A percentile compares a stretch with the other conserved stretches of the same genome.
These are phyloP conservation scores for Eustoma russellianum DNA, from an alignment of 257 asterid species.

Conservation along the genomic window DNA sequence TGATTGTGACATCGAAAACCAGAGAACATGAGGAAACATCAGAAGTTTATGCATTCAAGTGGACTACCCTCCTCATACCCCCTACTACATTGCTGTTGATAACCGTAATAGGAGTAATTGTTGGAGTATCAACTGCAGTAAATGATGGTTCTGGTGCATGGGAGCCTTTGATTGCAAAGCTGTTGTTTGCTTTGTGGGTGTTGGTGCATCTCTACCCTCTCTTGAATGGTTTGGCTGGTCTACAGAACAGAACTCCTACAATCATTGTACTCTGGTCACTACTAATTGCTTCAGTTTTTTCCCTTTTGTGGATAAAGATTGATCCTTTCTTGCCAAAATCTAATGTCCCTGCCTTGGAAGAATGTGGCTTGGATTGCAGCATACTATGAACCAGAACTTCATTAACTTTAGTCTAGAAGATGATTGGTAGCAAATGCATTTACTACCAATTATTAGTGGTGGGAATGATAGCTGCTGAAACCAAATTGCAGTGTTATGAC, in stretches of 20 bases:
- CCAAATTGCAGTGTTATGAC: too few species aligned
- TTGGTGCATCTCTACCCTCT: conserved; percentile 32
- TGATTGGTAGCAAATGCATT: too few species aligned
- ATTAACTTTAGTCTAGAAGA: too few species aligned
- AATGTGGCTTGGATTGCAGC: conserved; percentile 27
- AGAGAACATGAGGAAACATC: conserved; percentile 16
- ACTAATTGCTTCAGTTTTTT: conserved; percentile 25
- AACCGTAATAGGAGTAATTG: conserved; percentile 25
- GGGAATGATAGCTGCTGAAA: too few species aligned
- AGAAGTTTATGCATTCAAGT: conserved; percentile 19
- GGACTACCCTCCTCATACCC: conserved; percentile 28
- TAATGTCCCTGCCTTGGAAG: conserved; percentile 17
- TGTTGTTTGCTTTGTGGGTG: conserved; percentile 29
- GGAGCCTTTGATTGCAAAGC: conserved; percentile 26
- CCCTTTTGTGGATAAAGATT: conserved; percentile 24
- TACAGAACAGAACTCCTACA: conserved; percentile 25
- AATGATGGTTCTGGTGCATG: conserved; percentile 24
- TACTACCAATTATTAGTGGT: too few species aligned
- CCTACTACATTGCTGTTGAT: conserved; percentile 24
- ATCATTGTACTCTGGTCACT: conserved; percentile 25
- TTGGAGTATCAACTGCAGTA: conserved; percentile 21
- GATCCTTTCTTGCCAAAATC: conserved; percentile 21
- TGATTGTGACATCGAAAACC: conserved; percentile 25
- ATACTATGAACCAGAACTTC: too few species aligned
- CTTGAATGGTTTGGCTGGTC: conserved; percentile 26